A percentile compares a stretch with the other conserved stretches of the same genome.
These are phyloP conservation scores for Candolleomyces eurysporus DNA, from an alignment of 768 basidiomycete species.

Conservation along the genomic window DNA sequence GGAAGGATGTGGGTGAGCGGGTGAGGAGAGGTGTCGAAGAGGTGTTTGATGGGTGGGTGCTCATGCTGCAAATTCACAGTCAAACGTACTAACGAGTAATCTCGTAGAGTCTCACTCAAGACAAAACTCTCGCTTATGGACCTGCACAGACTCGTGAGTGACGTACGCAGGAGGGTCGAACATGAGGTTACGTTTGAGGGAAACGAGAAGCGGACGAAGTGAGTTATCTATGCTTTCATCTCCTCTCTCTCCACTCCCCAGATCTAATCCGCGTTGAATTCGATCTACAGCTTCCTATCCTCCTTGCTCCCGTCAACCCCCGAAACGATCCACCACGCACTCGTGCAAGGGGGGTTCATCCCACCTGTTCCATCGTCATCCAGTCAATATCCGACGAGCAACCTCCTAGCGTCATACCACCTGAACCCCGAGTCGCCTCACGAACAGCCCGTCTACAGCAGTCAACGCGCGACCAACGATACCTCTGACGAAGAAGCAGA, in stretches of 20 bases:
- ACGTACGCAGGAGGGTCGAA: constrained; percentile 78
- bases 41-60: constrained; percentile 83
- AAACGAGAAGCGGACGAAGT: constrained; percentile 55
- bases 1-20: constrained; percentile 19
- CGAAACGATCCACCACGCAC: constrained; percentile 65
- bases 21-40: constrained; percentile 26
- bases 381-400: constrained; percentile 1
- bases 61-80: too few relatives aligned
- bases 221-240: constrained; percentile 17
- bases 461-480: background rate
- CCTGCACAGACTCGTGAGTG: constrained; percentile 62
- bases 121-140: constrained; percentile 68
- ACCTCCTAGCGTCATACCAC: constrained; percentile 6
- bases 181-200: constrained; percentile 64
- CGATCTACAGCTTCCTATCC: constrained; percentile 56
- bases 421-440: constrained; percentile 8
- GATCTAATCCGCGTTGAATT: too few relatives aligned
- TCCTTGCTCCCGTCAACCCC: constrained; percentile 75
- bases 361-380: background rate
- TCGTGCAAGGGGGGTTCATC: constrained; percentile 61
- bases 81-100: too few relatives aligned
- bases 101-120: constrained; percentile 84
- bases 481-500: constrained; percentile 13
- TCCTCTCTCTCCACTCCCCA: background rate
- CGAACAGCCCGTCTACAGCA: constrained; percentile 4